Evolutionary conservation across 148 eudicot genomes (phyloP).

Genomic region (Amaranthus palmeri): DNA sequence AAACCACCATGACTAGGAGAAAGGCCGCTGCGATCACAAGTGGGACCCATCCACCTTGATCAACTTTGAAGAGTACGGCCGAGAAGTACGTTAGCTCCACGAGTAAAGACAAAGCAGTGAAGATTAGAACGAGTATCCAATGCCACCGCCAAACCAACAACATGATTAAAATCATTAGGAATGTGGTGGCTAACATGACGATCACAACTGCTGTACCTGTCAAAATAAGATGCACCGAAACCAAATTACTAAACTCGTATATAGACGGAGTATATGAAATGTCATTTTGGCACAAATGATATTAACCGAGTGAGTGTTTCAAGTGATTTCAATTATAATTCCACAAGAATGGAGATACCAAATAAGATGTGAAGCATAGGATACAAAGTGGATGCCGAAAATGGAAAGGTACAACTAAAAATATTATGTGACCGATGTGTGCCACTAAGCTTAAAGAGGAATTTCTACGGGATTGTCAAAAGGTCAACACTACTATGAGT

Average conservation of each 20-base stretch:
- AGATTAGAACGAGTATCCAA: constrained; percentile 68
- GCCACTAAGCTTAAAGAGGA: too few species aligned
- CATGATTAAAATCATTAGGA: constrained; percentile 82
- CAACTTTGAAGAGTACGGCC: constrained; percentile 81
- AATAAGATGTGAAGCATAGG: too few species aligned
- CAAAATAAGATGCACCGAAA: not conserved
- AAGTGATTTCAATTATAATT: too few species aligned
- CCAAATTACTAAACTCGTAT: not conserved
- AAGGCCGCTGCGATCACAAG: constrained; percentile 83
- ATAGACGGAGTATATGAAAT: too few species aligned
- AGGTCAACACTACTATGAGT: too few species aligned
- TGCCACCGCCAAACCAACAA: constrained; percentile 88
- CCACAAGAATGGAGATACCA: too few species aligned
- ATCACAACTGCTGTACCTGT: constrained; percentile 97
- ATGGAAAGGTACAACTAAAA: too few species aligned
- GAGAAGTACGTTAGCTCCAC: constrained; percentile 92
- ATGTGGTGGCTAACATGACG: constrained; percentile 91
- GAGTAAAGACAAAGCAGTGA: constrained; percentile 66
- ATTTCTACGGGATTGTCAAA: too few species aligned
- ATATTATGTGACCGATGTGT: too few species aligned
- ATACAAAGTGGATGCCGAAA: too few species aligned
- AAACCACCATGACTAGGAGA: constrained; percentile 77
- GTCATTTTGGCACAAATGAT: too few species aligned
- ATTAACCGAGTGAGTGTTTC: too few species aligned
- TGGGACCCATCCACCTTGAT: constrained; percentile 99